Base-by-base conservation (phyloP, 2,329 filamentous ascomycete genomes). In the Ilyonectria sp. region DNA sequence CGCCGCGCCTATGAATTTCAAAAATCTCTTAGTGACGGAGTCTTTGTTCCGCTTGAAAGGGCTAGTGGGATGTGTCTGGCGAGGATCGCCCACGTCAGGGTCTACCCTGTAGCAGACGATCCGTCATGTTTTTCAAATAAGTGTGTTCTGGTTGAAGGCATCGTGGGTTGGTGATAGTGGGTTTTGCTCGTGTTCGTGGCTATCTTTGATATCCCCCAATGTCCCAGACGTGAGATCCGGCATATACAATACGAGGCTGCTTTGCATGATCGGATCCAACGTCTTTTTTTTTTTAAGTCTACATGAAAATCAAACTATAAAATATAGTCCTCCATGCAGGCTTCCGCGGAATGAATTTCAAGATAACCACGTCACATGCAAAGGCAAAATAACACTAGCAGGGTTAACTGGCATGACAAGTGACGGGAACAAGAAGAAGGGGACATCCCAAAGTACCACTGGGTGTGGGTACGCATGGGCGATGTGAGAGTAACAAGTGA, bases 1-100 rank as follows among this genome's bases (percentile, higher is more conserved):
- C 49, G 29, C 49, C 26, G n/a, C 49, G 8, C 15, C 49, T n/a
- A 31, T 31, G 49, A 52, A 52, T 52, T 52, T 52, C 49, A 52
- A 52, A 50, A 52, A 19, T 31, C 15, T 17, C 26, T 7, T 11
- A 8, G 15, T 10, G 15, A 9, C 15, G 26, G 49, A 33, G 49
- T 31, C 49, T 33, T 31, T 29, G 17, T 19, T 52, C 15, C 29
- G 47, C 26, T 19, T 33, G 5, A 49, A 15, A 6, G 17, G 43
- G 46, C 23, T 8, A 26, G 49, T 33, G 17, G 29, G 15, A 29
- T 29, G 23, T 26, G 47, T n/a, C 47, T 29, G 15, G 13, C 47
- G 26, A n/a, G 26, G 26, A 52, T 33, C 6, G 17, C 7, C 6
- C 4, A 17, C 9, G 23, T 17, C 5, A n/a, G 17, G 23, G 26